phyloP scores from a whole-genome alignment of 805 yeast genomes.

The Tetrapisispora pingtungensis region DNA sequence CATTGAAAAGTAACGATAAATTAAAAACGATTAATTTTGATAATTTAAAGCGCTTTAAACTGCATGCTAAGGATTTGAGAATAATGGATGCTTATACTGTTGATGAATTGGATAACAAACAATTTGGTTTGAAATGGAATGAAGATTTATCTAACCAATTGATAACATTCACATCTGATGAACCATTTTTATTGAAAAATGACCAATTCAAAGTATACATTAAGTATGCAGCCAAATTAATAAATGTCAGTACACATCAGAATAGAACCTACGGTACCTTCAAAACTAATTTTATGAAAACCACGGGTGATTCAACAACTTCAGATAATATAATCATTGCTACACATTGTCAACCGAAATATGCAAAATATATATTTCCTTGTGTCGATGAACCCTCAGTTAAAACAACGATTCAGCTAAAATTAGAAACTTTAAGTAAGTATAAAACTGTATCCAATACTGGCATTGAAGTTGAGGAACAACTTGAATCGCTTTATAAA shows the following conservation, averaged over 20 bases:
- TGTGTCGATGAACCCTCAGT: slow-evolving; percentile 54
- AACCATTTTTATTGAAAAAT: neutral
- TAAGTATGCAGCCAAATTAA: slow-evolving; percentile 42
- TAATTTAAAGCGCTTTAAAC: slow-evolving; percentile 7
- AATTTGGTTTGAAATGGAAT: slow-evolving; percentile 20
- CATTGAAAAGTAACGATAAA: neutral
- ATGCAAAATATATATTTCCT: slow-evolving; percentile 55
- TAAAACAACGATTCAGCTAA: slow-evolving; percentile 43
- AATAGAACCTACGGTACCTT: slow-evolving; percentile 58
- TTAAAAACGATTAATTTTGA: neutral
- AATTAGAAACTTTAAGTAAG: slow-evolving; percentile 34
- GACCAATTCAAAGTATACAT: slow-evolving; percentile 12
- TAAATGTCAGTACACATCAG: slow-evolving; percentile 39
- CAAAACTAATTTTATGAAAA: slow-evolving; percentile 53
- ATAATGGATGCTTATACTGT: slow-evolving; percentile 35
- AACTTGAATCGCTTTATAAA: slow-evolving; percentile 10
- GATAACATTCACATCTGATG: slow-evolving; percentile 6
- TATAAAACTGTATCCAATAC: slow-evolving; percentile 45
- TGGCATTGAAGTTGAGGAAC: neutral
- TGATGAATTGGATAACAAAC: slow-evolving; percentile 20
- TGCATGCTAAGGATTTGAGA: slow-evolving; percentile 26
- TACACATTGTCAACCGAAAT: slow-evolving; percentile 65
- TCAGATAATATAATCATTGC: slow-evolving; percentile 47
- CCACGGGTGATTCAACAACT: slow-evolving; percentile 32
- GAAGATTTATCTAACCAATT: slow-evolving; percentile 11